Evolutionary conservation across 2,329 filamentous ascomycete species (phyloP).

Genomic region (Aspergillus latus): DNA sequence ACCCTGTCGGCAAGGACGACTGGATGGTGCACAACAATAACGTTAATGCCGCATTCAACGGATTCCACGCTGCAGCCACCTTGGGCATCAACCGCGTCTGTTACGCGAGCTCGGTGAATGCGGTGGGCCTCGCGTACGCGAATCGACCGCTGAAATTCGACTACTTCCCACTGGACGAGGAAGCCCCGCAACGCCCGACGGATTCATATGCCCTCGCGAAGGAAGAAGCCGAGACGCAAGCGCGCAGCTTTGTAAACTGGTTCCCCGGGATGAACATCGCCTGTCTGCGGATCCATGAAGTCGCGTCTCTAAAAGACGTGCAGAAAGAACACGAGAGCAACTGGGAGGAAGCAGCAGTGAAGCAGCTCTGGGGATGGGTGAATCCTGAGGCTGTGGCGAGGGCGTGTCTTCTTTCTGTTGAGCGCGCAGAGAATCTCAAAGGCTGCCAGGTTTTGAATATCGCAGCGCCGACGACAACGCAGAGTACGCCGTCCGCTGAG

Average conservation of each 20-base stretch:
- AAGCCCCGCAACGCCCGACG: conserved; percentile 33
- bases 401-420: conserved; percentile 37
- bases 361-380: conserved; percentile 42
- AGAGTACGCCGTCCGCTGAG: conserved; percentile 22
- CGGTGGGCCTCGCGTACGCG: conserved; percentile 40
- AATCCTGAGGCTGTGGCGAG: conserved; percentile 35
- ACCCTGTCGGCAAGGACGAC: conserved; percentile 36
- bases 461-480: conserved; percentile 33
- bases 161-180: conserved; percentile 43
- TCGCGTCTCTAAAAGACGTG: conserved; percentile 31
- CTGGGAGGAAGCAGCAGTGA: conserved; percentile 36
- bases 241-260: conserved; percentile 36
- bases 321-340: conserved; percentile 33
- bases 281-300: conserved; percentile 41
- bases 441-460: conserved; percentile 40
- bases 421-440: conserved; percentile 32
- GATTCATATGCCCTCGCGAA: conserved; percentile 42
- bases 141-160: conserved; percentile 36
- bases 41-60: conserved; percentile 40
- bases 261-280: conserved; percentile 41
- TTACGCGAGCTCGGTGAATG: conserved; percentile 42
- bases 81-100: conserved; percentile 37
- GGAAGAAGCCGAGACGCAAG: conserved; percentile 37
- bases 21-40: conserved; percentile 40
- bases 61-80: conserved; percentile 39